Evolutionary conservation across 83 land plant genomes (phyloP), one percentile per base, ranked within the genome.

Genomic region (Diphasiastrum complanatum): DNA sequence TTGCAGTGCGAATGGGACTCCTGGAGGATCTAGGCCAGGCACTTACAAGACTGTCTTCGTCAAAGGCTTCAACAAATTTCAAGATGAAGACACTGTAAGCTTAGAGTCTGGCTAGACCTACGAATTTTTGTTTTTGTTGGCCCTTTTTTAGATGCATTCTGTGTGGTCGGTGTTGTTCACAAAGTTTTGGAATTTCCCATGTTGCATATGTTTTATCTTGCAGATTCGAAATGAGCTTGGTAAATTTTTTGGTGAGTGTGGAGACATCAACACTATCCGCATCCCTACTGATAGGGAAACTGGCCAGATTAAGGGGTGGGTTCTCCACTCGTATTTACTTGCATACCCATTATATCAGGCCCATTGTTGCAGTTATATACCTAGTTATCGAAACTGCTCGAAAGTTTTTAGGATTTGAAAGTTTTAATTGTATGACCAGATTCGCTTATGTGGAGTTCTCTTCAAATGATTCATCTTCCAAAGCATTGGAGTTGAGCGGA

Each of bases 261-360:
- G 45, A 14, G n/a, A 14, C n/a, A 18, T 41, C n/a, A 18, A 41
- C 45, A 41, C 12, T 1, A 18, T 41, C 1, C 45, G 45, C n/a
- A 14, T 41, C n/a, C 45, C 45, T 41, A 41, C 45, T 41, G 45
- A 41, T 18, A 41, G 45, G 45, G 45, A 41, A 41, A 41, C 45
- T 41, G 45, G 45, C n/a, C 12, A 1, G 12, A 41, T 41, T 1
- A 41, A 41, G 18, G 45, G 45, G 45, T 41, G 18, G 18, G 45
- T 14, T n/a, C n/a, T n/a, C n/a, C n/a, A n/a, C n/a, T n/a, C n/a
- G n/a, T n/a, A n/a, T n/a, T n/a, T n/a, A n/a, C n/a, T n/a, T n/a
- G n/a, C n/a, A n/a, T n/a, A n/a, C n/a, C n/a, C 45, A 14, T 18
- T 41, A 14, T 14, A 18, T 18, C 12, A 41, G 45, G 45, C 1